Evolutionary conservation across 2,329 filamentous ascomycete genomes (phyloP), one percentile per base, ranked within the genome.

Genomic region (Xylariaceae sp.): DNA sequence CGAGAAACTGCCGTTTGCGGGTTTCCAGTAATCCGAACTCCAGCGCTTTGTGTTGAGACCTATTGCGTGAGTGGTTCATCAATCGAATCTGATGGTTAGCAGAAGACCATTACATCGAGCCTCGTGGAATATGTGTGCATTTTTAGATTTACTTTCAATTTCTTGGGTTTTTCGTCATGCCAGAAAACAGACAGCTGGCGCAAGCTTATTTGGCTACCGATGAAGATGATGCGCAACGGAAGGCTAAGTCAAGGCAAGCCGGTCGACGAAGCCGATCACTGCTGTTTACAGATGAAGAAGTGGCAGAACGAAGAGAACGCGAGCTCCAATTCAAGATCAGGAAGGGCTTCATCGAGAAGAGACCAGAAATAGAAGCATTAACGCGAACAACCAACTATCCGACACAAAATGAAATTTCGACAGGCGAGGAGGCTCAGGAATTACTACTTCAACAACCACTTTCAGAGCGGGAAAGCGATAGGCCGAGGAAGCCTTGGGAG

Each of bases 1-100:
- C 7, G 47, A 45, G 14, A 34, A 18, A 33, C 45, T 43, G 13
- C 64, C 60, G 64, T 64, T 65, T 65, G 61, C 64, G 55, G 64
- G 41, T 42, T 56, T 54, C 51, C n/a, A 38, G 22, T 18, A 11
- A 40, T 44, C 18, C 22, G 5, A 44, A 33, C 52, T 48, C 42
- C 34, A 36, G 39, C 22, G 13, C 54, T 51, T 54, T 56, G 48
- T 51, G 45, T 51, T 51, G 39, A 28, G 22, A 28, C 22, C 22
- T 28, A 28, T 28, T 28, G 22, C 22, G 22, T 28, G 22, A 28
- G 22, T 28, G 22, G 22, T 28, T 28, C 22, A 28, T 28, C 22
- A 28, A 28, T 28, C 22, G 22, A 28, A 28, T 28, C 22, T 28
- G 4, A 28, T 28, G 22, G 22, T 7, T 10, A 47, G 41, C 18